A percentile compares a stretch with the other conserved stretches of the same genome.
phyloP scores from a whole-genome alignment of 495 filamentous ascomycete genomes.

The Tuber umbilicatum region DNA sequence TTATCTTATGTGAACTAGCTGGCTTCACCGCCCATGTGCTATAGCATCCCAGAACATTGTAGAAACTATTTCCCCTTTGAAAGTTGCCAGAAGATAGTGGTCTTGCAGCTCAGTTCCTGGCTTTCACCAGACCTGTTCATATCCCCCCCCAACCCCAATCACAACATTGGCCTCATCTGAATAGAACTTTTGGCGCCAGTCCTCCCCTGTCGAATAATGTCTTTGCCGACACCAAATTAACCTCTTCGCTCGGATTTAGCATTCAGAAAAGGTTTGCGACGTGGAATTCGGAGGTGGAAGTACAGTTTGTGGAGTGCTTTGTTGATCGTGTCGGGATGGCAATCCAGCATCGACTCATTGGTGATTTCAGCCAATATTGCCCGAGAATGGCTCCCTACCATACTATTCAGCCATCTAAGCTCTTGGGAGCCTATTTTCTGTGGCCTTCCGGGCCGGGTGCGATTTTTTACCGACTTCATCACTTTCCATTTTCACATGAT shows the following conservation, averaged over 20 bases:
- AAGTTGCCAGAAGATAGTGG: neutral
- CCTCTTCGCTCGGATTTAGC: neutral
- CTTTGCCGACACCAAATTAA: neutral
- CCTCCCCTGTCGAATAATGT: neutral
- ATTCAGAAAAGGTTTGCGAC: neutral
- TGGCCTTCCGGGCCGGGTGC: neutral
- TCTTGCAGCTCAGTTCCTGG: too few species aligned
- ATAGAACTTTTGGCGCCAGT: neutral
- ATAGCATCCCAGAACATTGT: slow-evolving; percentile 4
- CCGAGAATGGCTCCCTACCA: neutral
- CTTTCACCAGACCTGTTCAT: neutral
- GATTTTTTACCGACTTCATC: neutral
- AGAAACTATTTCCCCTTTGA: neutral
- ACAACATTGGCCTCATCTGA: slow-evolving; percentile 9
- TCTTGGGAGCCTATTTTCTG: neutral
- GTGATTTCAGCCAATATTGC: slow-evolving; percentile 3
- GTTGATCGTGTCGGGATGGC: neutral
- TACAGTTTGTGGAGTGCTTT: neutral
- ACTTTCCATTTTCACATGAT: neutral
- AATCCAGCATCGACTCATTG: neutral
- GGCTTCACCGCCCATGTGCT: neutral
- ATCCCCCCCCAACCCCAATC: neutral
- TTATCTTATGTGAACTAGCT: neutral
- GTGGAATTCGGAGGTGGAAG: slow-evolving; percentile 2
- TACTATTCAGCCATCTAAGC: too few species aligned